Evolutionary conservation across 257 asterid species (phyloP).

Genomic region (Ajuga chamaepitys): DNA sequence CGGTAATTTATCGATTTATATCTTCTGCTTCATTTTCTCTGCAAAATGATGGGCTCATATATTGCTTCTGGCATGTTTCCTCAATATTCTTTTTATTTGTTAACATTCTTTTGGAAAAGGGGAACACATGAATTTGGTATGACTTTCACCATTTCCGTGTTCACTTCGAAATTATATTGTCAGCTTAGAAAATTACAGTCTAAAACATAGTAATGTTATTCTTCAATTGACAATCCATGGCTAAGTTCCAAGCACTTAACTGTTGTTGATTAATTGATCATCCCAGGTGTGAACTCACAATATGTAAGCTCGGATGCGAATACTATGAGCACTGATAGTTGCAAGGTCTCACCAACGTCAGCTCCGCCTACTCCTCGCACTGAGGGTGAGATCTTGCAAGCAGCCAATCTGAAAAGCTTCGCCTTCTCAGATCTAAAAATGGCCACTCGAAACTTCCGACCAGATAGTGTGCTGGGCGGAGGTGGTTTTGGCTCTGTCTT

Average conservation of each 20-base stretch:
- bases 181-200: background rate
- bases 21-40: background rate
- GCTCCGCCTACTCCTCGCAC: slow-evolving; percentile 49
- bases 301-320: slow-evolving; percentile 40
- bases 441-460: slow-evolving; percentile 84
- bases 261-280: background rate
- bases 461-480: slow-evolving; percentile 77
- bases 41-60: background rate
- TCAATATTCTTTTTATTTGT: background rate
- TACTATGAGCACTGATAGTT: slow-evolving; percentile 23
- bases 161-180: background rate
- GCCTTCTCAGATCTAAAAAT: slow-evolving; percentile 47
- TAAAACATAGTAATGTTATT: background rate
- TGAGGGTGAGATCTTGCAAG: slow-evolving; percentile 88
- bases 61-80: background rate
- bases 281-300: slow-evolving; percentile 44
- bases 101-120: background rate
- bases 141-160: background rate
- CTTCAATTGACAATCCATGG: background rate
- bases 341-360: slow-evolving; percentile 30
- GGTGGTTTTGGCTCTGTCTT: slow-evolving; percentile 89
- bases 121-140: background rate
- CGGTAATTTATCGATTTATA: slow-evolving; percentile 24
- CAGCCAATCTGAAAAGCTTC: slow-evolving; percentile 65
- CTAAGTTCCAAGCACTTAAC: background rate